Evolutionary conservation across 371 early-diverging fungal species (phyloP).

Genomic region (Apophysomyces ossiformis): DNA sequence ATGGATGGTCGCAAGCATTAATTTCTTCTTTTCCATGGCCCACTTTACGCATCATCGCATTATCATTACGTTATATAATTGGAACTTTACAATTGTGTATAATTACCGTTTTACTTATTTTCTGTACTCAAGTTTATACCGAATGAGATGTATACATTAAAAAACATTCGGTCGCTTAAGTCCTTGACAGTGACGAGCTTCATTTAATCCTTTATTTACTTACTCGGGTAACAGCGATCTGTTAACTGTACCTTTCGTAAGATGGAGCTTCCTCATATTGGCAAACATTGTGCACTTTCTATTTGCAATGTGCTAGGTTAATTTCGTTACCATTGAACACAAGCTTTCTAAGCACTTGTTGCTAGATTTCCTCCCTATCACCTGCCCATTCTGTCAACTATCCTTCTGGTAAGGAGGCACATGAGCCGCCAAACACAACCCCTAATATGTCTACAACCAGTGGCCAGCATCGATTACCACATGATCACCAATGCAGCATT

Average conservation of each 20-base stretch:
- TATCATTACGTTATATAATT: too few relatives aligned
- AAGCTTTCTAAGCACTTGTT: neutral
- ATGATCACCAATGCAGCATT: slow-evolving; percentile 26
- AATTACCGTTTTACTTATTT: too few relatives aligned
- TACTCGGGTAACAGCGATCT: too few relatives aligned
- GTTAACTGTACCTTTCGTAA: slow-evolving; percentile 9
- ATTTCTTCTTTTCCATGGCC: too few relatives aligned
- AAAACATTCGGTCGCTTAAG: too few relatives aligned
- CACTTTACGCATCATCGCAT: too few relatives aligned
- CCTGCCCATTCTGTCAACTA: slow-evolving; percentile 34
- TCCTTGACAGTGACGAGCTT: too few relatives aligned
- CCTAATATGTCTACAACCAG: slow-evolving; percentile 16
- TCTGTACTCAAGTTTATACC: too few relatives aligned
- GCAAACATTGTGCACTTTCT: slow-evolving; percentile 31
- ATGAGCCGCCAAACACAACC: neutral
- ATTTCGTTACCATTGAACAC: too few relatives aligned
- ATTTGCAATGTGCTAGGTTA: slow-evolving; percentile 33
- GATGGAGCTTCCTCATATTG: slow-evolving; percentile 47
- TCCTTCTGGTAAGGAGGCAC: slow-evolving; percentile 22
- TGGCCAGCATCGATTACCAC: slow-evolving; percentile 38
- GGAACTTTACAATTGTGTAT: too few relatives aligned
- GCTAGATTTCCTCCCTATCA: slow-evolving; percentile 38
- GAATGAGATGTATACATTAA: too few relatives aligned
- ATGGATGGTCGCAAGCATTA: neutral
- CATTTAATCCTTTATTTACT: too few relatives aligned